Evolutionary conservation across 345 rosid genomes (phyloP), one percentile per base, ranked within the genome.

Genomic region (Corymbia maculata): DNA sequence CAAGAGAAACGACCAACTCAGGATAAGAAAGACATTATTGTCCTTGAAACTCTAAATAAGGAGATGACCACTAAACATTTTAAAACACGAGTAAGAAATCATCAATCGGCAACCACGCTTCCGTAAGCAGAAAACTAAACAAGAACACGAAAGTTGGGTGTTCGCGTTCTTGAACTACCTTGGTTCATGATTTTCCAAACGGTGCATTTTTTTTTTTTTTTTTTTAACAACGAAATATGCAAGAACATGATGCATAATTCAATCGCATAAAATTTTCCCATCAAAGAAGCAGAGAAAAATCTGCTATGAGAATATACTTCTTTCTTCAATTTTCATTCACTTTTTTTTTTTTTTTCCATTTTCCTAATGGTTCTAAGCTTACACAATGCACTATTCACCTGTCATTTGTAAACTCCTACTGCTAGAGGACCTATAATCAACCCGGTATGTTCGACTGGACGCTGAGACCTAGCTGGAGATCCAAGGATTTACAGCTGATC

Each of bases 381-480:
- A 52, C 85, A 87, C 42, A 79, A 87, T 51, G 9, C 44, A 51
- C 64, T 79, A 79, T 79, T 79, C 32, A 30, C 61, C 66, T 51
- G 49, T 36, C 19, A 17, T 75, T 24, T 68, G 51, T 50, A 87
- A 51, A 66, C 44, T 61, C 14, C 90, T 92, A 82, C 88, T 88
- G 85, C 89, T 88, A n/a, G 90, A 86, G 88, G 89, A 90, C 89
- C 92, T 88, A 19, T 75, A 19, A 42, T 75, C 66, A 85, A 70
- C 85, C 21, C 30, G 87, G 88, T 32, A 88, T 89, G 28, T 90
- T 88, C 19, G 93, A 90, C 86, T 90, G 90, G 91, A 93, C 89
- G 88, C 94, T 90, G 79, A 94, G 90, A 21, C 96, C 95, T 47
- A 97, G 90, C 82, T 94, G 95, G 79, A 97, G 97, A 94, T 97